These are phyloP conservation scores for Venturia nashicola DNA, from an alignment of 2,329 filamentous ascomycete species.

Conservation along the genomic window DNA sequence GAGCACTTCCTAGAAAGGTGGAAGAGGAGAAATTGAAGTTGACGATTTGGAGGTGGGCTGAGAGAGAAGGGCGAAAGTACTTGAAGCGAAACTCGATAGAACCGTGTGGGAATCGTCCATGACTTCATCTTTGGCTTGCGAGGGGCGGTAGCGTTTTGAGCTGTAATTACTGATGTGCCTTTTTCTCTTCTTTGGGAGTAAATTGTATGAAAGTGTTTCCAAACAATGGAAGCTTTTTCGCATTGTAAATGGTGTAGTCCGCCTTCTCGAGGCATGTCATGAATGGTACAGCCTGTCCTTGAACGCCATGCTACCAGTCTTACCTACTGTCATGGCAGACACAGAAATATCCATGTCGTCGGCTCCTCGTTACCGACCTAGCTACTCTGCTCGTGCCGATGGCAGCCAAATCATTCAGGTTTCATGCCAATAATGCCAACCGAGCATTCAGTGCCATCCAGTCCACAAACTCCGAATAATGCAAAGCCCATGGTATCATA, in stretches of 20 bases:
- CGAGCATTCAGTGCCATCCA: background rate
- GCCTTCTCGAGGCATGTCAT: background rate
- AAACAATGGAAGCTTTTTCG: background rate
- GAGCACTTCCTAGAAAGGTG: no score
- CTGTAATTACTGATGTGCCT: no score
- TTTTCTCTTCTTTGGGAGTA: no score
- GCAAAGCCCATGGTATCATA: conserved; percentile 1
- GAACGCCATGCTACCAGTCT: background rate
- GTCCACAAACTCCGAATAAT: background rate
- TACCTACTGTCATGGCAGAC: background rate
- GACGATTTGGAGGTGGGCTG: no score
- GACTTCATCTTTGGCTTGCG: no score
- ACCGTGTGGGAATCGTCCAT: no score
- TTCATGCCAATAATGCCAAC: background rate
- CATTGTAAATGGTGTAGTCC: background rate
- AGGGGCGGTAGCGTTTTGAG: no score
- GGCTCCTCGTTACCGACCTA: background rate
- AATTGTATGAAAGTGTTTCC: background rate
- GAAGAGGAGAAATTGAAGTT: no score
- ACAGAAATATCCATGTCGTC: background rate
- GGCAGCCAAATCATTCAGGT: background rate
- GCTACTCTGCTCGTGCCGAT: background rate
- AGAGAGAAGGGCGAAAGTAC: no score
- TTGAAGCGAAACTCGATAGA: no score
- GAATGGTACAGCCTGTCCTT: background rate